Percentiles rank a stretch among this genome's conserved stretches.
Evolutionary conservation across 2,329 filamentous ascomycete genomes (phyloP).

Genomic region (Calonectria hawksworthii): DNA sequence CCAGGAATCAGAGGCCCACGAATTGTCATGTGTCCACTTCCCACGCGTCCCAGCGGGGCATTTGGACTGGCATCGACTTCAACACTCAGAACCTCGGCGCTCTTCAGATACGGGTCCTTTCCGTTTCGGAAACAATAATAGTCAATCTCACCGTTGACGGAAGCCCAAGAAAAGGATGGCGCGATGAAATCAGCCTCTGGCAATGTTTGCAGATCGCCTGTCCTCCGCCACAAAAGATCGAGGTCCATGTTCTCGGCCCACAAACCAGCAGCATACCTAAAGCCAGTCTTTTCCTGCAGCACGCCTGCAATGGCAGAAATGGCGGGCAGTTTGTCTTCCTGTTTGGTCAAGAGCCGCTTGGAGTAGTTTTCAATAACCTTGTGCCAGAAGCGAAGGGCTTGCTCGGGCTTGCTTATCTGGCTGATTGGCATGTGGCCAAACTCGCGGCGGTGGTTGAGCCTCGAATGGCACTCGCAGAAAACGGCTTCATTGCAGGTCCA

Average conservation of each 20-base stretch:
- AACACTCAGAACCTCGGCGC: conserved; percentile 25
- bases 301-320: conserved; percentile 47
- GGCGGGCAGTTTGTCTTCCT: conserved; percentile 45
- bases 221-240: conserved; percentile 41
- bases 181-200: conserved; percentile 28
- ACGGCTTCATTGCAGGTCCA: conserved; percentile 37
- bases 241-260: conserved; percentile 45
- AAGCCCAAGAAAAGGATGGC: conserved; percentile 45
- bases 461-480: conserved; percentile 44
- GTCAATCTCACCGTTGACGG: conserved; percentile 40
- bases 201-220: not conserved
- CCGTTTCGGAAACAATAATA: conserved; percentile 43
- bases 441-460: conserved; percentile 40
- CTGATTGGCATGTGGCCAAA: conserved; percentile 34
- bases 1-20: conserved; percentile 27
- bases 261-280: conserved; percentile 47
- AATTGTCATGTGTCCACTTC: conserved; percentile 22
- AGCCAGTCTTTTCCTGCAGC: conserved; percentile 36
- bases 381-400: conserved; percentile 47
- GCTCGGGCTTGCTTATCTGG: conserved; percentile 23
- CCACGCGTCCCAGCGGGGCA: conserved; percentile 33
- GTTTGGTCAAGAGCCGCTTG: conserved; percentile 36
- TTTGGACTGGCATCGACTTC: conserved; percentile 15
- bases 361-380: conserved; percentile 48
- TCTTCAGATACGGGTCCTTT: conserved; percentile 29